A percentile compares a stretch with the other conserved stretches of the same genome.
These are phyloP conservation scores for Albatrellus sp. DNA, from an alignment of 1,284 basidiomycete genomes.

Conservation along the genomic window DNA sequence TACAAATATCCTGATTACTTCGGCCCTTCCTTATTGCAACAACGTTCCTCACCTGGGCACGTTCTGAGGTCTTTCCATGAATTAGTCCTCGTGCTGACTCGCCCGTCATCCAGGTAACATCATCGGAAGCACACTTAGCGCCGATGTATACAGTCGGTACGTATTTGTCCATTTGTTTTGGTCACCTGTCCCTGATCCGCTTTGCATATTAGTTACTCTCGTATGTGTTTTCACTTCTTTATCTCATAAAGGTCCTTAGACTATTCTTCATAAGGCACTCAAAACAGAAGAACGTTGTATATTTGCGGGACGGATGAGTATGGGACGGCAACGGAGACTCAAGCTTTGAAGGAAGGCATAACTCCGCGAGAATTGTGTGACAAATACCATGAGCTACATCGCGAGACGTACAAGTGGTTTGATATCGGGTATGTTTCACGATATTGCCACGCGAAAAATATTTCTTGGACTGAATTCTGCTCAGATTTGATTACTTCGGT, in stretches of 20 bases:
- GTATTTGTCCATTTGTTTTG: constrained; percentile 18
- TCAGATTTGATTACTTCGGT: constrained; percentile 93
- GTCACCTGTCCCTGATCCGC: constrained; percentile 12
- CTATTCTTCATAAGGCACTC: constrained; percentile 39
- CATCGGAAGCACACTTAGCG: constrained; percentile 91
- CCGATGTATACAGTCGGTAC: constrained; percentile 93
- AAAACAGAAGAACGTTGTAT: constrained; percentile 68
- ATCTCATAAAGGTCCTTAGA: background rate
- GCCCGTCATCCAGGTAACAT: constrained; percentile 65
- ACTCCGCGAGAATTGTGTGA: constrained; percentile 84
- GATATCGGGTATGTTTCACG: constrained; percentile 53
- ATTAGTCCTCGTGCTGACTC: constrained; percentile 6
- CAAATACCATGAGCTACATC: constrained; percentile 87
- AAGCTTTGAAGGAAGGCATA: constrained; percentile 89
- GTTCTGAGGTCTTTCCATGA: constrained; percentile 13
- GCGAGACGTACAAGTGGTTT: constrained; percentile 93
- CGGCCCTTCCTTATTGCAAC: constrained; percentile 96
- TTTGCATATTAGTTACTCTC: constrained; percentile 42
- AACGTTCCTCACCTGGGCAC: constrained; percentile 94
- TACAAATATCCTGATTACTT: constrained; percentile 85
- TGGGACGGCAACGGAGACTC: constrained; percentile 96
- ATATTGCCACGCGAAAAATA: background rate
- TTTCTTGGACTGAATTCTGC: constrained; percentile 7
- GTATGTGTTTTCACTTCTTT: constrained; percentile 27
- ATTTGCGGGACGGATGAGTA: constrained; percentile 99